Base-by-base conservation (phyloP, 768 basidiomycete genomes). In the Naganishia kalamii region DNA sequence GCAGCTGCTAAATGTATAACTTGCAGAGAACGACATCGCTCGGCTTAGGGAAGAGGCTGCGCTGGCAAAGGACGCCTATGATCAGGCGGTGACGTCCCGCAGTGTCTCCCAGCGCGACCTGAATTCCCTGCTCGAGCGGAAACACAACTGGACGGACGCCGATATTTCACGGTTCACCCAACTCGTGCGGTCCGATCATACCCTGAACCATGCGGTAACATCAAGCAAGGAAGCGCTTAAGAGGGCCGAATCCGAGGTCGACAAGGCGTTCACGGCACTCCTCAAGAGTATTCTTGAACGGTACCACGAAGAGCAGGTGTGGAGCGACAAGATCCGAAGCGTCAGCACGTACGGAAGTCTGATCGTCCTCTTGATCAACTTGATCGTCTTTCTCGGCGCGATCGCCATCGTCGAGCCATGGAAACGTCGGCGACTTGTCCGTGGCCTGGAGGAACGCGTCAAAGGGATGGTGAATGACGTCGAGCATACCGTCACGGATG, bases 301-400 rank as follows among this genome's bases (percentile, higher is more conserved):
- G 41, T 98, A 98, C 77, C 94, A 98, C 80, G 94, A 97, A 79
- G 96, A 99, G 76, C 96, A 99, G 77, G 86, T 97, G 2, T 99
- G 96, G 96, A 92, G 90, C 60, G 94, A 99, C 81, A 99, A 99
- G 72, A 96, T 99, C 66, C 86, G 96, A 37, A 91, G 89, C 70
- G 88, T 88, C 29, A 92, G 90, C 68, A 97, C 96, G 4, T 97
- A 97, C 75, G 93, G 92, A 3, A 88, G 87, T 43, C 80, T 97
- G 65, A 87, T 86, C 5, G 93, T 86, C 61, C 83, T 97, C 25
- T 87, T 85, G 13, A 84, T 94, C 67, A 99, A 99, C 79, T 78
- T 98, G 79, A 67, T 89, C 60, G 88, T 99, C 51, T 99, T 99
- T 76, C 78, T 98, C 63, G 79, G 88, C 67, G 94, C 96, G 10